Evolutionary conservation across 208 protist species (phyloP).

Genomic region (Leishmania tarentolae): DNA sequence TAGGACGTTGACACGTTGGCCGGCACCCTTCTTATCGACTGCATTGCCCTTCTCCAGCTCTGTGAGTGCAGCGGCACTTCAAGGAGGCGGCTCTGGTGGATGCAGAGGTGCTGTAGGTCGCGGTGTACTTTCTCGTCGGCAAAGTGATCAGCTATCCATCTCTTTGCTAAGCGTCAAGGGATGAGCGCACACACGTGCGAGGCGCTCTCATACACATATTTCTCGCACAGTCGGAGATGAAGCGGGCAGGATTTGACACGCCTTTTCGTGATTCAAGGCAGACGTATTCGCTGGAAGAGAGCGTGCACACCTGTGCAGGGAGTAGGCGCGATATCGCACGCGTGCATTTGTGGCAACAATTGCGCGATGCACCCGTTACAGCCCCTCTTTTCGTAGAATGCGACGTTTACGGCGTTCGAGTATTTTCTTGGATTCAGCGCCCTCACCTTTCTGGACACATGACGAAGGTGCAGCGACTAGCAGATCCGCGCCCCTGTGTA

Average conservation of each 20-base stretch:
- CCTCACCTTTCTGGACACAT: not conserved
- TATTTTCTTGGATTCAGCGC: not conserved
- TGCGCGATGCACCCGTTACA: not conserved
- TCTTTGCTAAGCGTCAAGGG: not conserved
- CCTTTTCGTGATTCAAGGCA: not conserved
- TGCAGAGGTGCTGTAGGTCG: not conserved
- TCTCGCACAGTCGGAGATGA: not conserved
- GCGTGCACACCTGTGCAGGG: not conserved
- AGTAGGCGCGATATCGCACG: not conserved
- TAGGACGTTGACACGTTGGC: slow-evolving; percentile 42
- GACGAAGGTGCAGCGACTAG: not conserved
- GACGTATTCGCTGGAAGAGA: not conserved
- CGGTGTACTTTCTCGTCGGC: not conserved
- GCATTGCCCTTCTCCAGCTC: slow-evolving; percentile 27
- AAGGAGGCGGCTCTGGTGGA: not conserved
- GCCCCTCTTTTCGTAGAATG: not conserved
- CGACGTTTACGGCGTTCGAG: not conserved
- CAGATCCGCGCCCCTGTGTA: not conserved
- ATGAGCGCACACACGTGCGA: not conserved
- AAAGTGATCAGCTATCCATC: not conserved
- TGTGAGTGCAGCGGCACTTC: slow-evolving; percentile 20
- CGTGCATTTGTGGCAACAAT: not conserved
- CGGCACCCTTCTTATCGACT: slow-evolving; percentile 40
- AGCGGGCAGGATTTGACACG: not conserved
- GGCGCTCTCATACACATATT: not conserved